Evolutionary conservation across 768 basidiomycete species (phyloP).

Genomic region (Lactarius pseudohatsudake): DNA sequence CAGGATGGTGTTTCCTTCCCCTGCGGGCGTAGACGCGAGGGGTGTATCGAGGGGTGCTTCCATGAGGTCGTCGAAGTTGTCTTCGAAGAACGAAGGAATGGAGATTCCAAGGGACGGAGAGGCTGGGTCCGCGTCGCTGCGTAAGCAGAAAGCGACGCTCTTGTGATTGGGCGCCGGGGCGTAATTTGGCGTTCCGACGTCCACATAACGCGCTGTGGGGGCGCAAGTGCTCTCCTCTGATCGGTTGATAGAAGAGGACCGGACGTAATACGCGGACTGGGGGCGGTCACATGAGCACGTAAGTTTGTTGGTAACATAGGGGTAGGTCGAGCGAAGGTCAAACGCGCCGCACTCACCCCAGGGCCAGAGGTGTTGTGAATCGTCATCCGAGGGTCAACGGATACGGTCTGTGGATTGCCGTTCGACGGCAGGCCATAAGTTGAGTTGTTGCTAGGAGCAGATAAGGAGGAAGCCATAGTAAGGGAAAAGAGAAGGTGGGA

Average conservation of each 20-base stretch:
- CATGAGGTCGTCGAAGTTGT: neutral
- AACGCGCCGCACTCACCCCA: neutral
- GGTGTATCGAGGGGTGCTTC: neutral
- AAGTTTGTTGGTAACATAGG: neutral
- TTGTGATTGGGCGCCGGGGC: neutral
- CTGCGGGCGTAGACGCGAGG: neutral
- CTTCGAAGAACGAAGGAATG: neutral
- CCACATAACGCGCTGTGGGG: neutral
- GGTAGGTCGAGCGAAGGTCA: neutral
- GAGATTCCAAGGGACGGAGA: neutral
- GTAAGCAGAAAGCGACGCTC: neutral
- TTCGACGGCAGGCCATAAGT: neutral
- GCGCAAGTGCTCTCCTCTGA: neutral
- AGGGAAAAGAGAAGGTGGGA: neutral
- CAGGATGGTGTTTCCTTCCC: neutral
- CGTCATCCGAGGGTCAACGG: neutral
- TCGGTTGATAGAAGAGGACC: neutral
- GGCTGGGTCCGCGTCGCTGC: neutral
- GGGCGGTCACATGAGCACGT: neutral
- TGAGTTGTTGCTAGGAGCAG: neutral
- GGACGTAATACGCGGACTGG: neutral
- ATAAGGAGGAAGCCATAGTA: neutral
- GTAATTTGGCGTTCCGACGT: conserved; percentile 1
- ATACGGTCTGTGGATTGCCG: neutral
- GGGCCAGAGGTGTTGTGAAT: neutral